phyloP scores from a whole-genome alignment of 768 basidiomycete genomes.

The Pisolithus tinctorius region DNA sequence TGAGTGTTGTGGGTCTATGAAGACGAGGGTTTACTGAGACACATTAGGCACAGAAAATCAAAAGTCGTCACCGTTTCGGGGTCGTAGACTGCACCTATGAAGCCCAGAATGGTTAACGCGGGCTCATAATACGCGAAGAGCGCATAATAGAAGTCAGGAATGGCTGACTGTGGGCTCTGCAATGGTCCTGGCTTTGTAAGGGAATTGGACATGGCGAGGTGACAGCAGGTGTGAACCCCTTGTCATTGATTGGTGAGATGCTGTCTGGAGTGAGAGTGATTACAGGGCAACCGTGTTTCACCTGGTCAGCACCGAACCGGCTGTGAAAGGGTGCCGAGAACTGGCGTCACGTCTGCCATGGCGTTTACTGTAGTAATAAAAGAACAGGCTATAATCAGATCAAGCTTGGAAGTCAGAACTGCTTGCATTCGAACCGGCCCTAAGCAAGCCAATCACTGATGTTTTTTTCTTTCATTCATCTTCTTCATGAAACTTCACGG shows the following conservation, averaged over 20 bases:
- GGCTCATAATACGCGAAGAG: conserved; percentile 75
- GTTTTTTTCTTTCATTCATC: conserved; percentile 25
- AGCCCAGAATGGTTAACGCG: conserved; percentile 53
- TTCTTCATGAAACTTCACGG: conserved; percentile 54
- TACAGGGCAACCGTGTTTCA: not conserved
- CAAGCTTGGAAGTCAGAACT: not conserved
- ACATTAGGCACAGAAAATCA: not conserved
- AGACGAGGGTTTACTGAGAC: conserved; percentile 3
- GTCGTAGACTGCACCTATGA: conserved; percentile 59
- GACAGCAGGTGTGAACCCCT: not conserved
- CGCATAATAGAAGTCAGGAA: conserved; percentile 68
- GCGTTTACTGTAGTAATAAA: not conserved
- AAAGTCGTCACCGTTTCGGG: conserved; percentile 48
- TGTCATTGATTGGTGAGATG: not conserved
- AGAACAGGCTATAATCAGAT: not conserved
- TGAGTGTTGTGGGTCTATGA: conserved; percentile 64
- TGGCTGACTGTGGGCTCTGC: conserved; percentile 46
- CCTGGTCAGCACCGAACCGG: not conserved
- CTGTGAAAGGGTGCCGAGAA: not conserved
- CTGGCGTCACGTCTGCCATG: not conserved
- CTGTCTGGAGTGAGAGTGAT: not conserved
- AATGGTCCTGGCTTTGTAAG: conserved; percentile 20
- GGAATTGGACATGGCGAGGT: not conserved
- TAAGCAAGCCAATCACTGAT: conserved; percentile 10
- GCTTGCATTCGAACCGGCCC: conserved; percentile 15